These are phyloP conservation scores for Sindora glabra DNA, from an alignment of 306 rosid genomes.

Conservation along the genomic window DNA sequence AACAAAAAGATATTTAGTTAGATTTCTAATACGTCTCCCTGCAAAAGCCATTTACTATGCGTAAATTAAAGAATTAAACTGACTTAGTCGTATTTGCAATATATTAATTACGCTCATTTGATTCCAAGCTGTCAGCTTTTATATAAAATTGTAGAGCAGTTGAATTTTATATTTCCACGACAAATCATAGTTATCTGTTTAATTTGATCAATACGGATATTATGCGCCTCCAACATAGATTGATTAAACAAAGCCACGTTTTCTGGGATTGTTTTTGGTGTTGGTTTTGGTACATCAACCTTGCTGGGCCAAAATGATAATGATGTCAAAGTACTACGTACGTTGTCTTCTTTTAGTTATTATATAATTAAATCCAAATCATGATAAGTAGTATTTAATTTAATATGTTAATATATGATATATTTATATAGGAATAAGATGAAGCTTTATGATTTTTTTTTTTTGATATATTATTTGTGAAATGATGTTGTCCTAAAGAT, in stretches of 20 bases:
- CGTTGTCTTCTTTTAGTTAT: slow-evolving; percentile 6
- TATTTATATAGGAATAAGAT: not conserved
- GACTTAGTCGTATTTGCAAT: slow-evolving; percentile 18
- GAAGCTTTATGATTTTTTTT: not conserved
- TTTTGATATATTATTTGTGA: not conserved
- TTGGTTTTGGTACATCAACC: slow-evolving; percentile 1
- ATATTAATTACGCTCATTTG: slow-evolving; percentile 17
- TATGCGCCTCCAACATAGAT: not conserved
- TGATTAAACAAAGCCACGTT: slow-evolving; percentile 12
- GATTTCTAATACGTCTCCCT: no score
- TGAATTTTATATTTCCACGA: slow-evolving; percentile 14
- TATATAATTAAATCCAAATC: not conserved
- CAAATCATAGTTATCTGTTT: slow-evolving; percentile 5
- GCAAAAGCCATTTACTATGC: not conserved
- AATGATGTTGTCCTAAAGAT: not conserved
- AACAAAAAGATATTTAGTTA: no score
- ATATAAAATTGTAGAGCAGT: slow-evolving; percentile 1
- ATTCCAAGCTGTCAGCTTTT: slow-evolving; percentile 34
- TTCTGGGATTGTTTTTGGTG: slow-evolving; percentile 7
- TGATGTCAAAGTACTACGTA: slow-evolving; percentile 25
- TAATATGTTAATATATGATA: not conserved
- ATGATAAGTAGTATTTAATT: slow-evolving; percentile 17
- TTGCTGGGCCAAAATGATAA: slow-evolving; percentile 18
- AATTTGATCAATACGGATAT: not conserved
- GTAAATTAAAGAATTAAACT: slow-evolving; percentile 12